phyloP scores from a whole-genome alignment of 768 basidiomycete species.

The Lactarius indigo region DNA sequence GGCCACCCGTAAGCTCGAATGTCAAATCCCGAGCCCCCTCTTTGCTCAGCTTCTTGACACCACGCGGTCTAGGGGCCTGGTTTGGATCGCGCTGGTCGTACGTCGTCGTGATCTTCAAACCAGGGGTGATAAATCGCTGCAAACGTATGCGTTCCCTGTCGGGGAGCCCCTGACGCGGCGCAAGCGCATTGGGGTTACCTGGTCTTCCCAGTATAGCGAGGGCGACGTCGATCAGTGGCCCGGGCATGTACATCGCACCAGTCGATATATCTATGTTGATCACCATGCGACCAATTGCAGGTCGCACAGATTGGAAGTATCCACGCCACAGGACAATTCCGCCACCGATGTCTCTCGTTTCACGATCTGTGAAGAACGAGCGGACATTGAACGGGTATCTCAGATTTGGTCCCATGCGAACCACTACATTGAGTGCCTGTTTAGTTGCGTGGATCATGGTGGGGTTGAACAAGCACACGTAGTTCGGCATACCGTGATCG shows the following conservation, averaged over 20 bases:
- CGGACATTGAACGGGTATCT: constrained; percentile 72
- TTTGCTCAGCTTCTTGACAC: constrained; percentile 56
- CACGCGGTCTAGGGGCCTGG: constrained; percentile 42
- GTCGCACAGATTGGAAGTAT: constrained; percentile 77
- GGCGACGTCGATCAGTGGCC: constrained; percentile 55
- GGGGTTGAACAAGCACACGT: neutral
- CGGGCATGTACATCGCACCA: constrained; percentile 69
- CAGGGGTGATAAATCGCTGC: constrained; percentile 55
- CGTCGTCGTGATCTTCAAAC: constrained; percentile 47
- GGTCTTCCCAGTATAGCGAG: constrained; percentile 48
- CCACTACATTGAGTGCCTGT: constrained; percentile 69
- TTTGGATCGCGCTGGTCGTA: constrained; percentile 25
- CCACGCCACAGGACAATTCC: constrained; percentile 76
- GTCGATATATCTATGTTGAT: constrained; percentile 79
- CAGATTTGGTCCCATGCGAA: constrained; percentile 70
- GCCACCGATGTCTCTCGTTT: constrained; percentile 50
- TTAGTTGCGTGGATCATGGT: constrained; percentile 1
- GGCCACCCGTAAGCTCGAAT: constrained; percentile 59
- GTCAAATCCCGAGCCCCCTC: constrained; percentile 50
- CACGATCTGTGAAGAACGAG: constrained; percentile 65
- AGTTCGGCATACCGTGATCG: constrained; percentile 49
- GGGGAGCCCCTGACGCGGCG: constrained; percentile 41
- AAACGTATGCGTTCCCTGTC: constrained; percentile 53
- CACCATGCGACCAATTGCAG: constrained; percentile 57
- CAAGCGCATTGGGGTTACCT: constrained; percentile 34